Base-by-base conservation (phyloP, 352 stramenopile species). In the Pythium dissimile region DNA sequence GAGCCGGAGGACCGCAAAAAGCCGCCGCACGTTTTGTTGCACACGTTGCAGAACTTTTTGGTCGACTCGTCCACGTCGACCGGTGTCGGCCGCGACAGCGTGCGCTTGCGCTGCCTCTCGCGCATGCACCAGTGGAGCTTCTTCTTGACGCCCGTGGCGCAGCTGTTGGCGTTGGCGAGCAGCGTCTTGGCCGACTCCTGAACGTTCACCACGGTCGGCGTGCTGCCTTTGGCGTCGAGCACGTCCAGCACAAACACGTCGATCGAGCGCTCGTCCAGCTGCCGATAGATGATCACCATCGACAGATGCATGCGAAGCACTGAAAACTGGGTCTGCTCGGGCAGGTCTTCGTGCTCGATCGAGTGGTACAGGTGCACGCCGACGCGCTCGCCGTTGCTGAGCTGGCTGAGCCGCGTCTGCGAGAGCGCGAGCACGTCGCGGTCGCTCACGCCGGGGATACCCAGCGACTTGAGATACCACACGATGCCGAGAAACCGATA, bases 301-400 rank as follows among this genome's bases (percentile, higher is more conserved):
- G 70, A 82, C 54, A 77, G 55, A 18, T 71, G 71, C 16, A 61
- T 75, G 37, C 77, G 72, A 1, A 87, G 42, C 34, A 84, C 66
- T 12, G 47, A 60, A 3, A 59, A 48, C 4, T 68, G 44, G 8
- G 49, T 64, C 13, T 73, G 41, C 56, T 69, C 57, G 0, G 73
- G 73, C 16, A 86, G 37, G 34, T 78, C 71, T 10, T 68, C 63
- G 15, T 85, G 62, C 35, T 75, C 52, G 43, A 88, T 69, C 27
- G 78, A 86, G 58, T 88, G 78, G 18, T 71, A 61, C 9, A 86
- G 62, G 6, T 72, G 75, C 59, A 84, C 84, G 3, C 72, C 72
- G 54, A 88, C 72, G n/a, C 68, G 66, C 43, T 86, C 75, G 38
- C 75, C 75, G 39, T 67, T 67, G 13, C 55, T 71, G 2, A 69